phyloP scores from a whole-genome alignment of 2,329 filamentous ascomycete species.

The Sphaerulina vaccinii region DNA sequence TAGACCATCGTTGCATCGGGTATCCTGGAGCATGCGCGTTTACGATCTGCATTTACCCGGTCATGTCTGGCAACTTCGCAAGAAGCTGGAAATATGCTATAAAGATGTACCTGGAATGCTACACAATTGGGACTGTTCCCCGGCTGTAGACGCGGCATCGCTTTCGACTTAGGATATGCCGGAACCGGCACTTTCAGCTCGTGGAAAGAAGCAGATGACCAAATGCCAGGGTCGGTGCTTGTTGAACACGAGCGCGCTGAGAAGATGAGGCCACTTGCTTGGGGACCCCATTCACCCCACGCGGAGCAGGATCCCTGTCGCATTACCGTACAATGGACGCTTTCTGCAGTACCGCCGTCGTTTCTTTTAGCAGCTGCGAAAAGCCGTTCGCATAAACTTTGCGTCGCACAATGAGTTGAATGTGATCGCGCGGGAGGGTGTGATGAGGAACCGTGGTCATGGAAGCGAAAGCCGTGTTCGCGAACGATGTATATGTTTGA shows the following conservation, averaged over 20 bases:
- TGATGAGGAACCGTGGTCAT: neutral
- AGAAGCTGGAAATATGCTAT: too few species aligned
- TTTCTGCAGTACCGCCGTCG: neutral
- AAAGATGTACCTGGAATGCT: slow-evolving; percentile 9
- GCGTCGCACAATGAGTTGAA: neutral
- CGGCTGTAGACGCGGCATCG: slow-evolving; percentile 1
- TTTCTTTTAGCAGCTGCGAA: neutral
- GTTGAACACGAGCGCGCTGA: too few species aligned
- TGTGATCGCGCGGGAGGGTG: slow-evolving; percentile 4
- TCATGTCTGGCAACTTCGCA: neutral
- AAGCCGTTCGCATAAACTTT: slow-evolving; percentile 8
- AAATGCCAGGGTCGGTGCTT: neutral
- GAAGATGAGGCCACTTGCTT: neutral
- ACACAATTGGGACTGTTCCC: slow-evolving; percentile 5
- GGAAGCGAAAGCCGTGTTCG: slow-evolving; percentile 1
- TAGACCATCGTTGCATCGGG: neutral
- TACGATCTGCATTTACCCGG: neutral
- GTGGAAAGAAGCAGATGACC: slow-evolving; percentile 9
- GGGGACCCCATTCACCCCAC: neutral
- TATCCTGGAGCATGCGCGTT: neutral
- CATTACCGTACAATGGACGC: neutral
- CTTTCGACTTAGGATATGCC: slow-evolving; percentile 1
- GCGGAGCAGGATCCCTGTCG: neutral
- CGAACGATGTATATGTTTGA: slow-evolving; percentile 1
- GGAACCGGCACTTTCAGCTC: slow-evolving; percentile 5